These are phyloP conservation scores for Chlorociboria aeruginascens DNA, from an alignment of 495 filamentous ascomycete species.

Conservation along the genomic window DNA sequence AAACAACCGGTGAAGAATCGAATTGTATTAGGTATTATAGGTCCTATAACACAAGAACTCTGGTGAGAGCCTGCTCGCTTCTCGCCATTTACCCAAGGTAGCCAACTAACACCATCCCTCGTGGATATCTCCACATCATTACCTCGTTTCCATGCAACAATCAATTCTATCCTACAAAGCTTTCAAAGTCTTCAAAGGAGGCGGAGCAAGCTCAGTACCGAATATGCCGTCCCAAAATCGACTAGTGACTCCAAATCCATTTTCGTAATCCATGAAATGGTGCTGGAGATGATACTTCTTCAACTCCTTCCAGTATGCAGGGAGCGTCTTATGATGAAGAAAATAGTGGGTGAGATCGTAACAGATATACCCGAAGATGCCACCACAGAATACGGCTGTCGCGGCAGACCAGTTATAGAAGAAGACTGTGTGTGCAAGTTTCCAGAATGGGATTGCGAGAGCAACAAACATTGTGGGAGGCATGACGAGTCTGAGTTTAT, in stretches of 20 bases:
- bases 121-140: slow-evolving; percentile 2
- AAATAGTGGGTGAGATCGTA: slow-evolving; percentile 99
- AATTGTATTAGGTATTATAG: slow-evolving; percentile 1
- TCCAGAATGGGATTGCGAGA: slow-evolving; percentile 86
- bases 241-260: slow-evolving; percentile 98
- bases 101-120: not conserved
- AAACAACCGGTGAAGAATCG: not conserved
- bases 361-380: slow-evolving; percentile 88
- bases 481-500: slow-evolving; percentile 94
- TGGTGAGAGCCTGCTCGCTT: not conserved
- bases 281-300: slow-evolving; percentile 97
- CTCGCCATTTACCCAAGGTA: not conserved
- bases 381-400: slow-evolving; percentile 69
- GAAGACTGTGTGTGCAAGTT: slow-evolving; percentile 76
- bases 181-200: slow-evolving; percentile 10
- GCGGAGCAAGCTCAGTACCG: slow-evolving; percentile 61
- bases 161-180: not conserved
- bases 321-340: slow-evolving; percentile 93
- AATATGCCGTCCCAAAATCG: slow-evolving; percentile 93
- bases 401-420: slow-evolving; percentile 77
- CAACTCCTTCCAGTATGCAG: slow-evolving; percentile 71
- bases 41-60: not conserved
- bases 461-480: slow-evolving; percentile 79
- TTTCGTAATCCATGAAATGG: slow-evolving; percentile 93
- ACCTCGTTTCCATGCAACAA: not conserved